A percentile compares a stretch with the other conserved stretches of the same genome.
Evolutionary conservation across 139 green algal genomes (phyloP).

Genomic region (Volvox africanus): DNA sequence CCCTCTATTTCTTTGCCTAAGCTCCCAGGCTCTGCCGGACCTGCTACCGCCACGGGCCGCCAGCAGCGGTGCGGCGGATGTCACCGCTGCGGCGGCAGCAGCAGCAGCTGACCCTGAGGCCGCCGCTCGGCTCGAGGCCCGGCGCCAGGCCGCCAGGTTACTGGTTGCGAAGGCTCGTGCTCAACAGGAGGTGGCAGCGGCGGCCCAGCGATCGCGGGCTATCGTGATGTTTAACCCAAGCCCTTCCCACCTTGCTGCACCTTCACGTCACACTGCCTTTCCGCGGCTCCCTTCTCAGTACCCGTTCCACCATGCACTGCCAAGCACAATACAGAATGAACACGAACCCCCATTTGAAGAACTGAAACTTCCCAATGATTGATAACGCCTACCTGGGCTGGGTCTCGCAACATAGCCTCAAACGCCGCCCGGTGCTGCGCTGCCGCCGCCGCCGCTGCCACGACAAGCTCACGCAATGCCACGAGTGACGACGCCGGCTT

Average conservation of each 20-base stretch:
- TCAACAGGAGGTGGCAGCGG: conserved; percentile 33
- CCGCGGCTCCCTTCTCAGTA: no score
- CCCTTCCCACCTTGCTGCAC: no score
- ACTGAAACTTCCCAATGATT: no score
- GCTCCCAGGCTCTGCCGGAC: not conserved
- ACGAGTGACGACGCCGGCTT: not conserved
- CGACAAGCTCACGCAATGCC: conserved; percentile 34
- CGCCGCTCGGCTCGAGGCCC: conserved; percentile 14
- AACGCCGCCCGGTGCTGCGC: conserved; percentile 45
- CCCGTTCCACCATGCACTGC: no score
- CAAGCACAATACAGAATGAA: no score
- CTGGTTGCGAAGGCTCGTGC: conserved; percentile 38
- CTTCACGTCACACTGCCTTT: no score
- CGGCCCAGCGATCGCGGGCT: conserved; percentile 19
- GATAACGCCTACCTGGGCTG: not conserved
- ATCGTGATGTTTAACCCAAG: not conserved
- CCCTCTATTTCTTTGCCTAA: no score
- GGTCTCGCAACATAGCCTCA: conserved; percentile 40
- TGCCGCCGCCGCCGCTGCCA: conserved; percentile 30
- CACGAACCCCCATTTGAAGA: no score
- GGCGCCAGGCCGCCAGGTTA: conserved; percentile 20
- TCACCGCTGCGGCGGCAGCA: not conserved
- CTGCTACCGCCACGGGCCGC: not conserved
- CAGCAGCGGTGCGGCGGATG: not conserved
- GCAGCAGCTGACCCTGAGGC: not conserved